Evolutionary conservation across 2,329 filamentous ascomycete species (phyloP).

Genomic region (Hypoxylon sp.): DNA sequence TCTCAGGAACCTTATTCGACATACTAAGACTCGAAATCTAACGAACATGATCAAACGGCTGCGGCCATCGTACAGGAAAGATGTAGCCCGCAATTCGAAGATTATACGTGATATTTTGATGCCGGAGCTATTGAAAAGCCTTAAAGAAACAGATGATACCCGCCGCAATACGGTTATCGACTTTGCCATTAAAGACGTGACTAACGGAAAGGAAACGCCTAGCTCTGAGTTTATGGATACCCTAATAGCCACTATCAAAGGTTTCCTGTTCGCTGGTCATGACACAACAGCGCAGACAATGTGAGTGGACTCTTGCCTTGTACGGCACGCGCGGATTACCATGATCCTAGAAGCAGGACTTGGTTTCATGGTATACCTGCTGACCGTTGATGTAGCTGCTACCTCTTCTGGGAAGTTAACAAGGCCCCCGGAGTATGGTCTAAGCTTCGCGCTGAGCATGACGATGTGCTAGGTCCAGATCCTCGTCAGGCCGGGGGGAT

Average conservation of each 20-base stretch:
- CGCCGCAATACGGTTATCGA: conserved; percentile 42
- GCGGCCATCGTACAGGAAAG: no score
- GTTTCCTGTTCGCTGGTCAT: conserved; percentile 57
- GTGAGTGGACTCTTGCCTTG: not conserved
- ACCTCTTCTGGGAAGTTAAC: no score
- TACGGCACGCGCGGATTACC: no score
- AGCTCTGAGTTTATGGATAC: conserved; percentile 48
- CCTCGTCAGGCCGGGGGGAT: conserved; percentile 38
- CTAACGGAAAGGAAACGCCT: conserved; percentile 30
- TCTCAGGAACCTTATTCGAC: no score
- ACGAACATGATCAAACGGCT: no score
- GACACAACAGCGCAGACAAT: conserved; percentile 56
- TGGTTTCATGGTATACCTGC: no score
- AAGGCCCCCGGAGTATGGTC: no score
- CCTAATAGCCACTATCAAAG: conserved; percentile 54
- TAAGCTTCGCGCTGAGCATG: conserved; percentile 56
- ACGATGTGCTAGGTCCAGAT: conserved; percentile 53
- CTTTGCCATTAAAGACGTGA: conserved; percentile 43
- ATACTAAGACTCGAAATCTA: no score
- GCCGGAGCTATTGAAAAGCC: not conserved
- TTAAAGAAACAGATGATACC: not conserved
- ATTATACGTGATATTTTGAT: not conserved
- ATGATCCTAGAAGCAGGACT: no score
- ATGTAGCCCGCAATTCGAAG: not conserved
- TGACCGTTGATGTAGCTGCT: no score